Evolutionary conservation across 257 asterid genomes (phyloP).

Genomic region (Lavandula angustifolia): DNA sequence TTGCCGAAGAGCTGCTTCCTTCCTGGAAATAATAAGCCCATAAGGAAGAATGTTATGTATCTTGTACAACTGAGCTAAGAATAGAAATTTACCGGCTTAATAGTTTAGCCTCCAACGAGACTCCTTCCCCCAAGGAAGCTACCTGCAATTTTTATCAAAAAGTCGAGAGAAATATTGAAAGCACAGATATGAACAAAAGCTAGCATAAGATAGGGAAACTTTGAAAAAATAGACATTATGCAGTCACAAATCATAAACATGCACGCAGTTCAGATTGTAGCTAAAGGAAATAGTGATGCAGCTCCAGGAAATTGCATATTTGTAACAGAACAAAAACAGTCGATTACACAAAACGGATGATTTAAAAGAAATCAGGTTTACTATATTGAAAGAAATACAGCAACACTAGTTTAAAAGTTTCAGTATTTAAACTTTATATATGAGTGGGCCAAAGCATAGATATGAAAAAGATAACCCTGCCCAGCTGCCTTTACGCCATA

Average conservation of each 20-base stretch:
- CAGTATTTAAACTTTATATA: neutral
- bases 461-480: too few relatives aligned
- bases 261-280: slow-evolving; percentile 13
- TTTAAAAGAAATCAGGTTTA: slow-evolving; percentile 18
- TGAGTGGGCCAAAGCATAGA: too few relatives aligned
- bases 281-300: slow-evolving; percentile 14
- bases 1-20: slow-evolving; percentile 95
- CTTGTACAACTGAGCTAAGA: slow-evolving; percentile 9
- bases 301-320: slow-evolving; percentile 22
- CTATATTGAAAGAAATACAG: neutral
- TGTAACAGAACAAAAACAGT: neutral
- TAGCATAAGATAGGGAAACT: slow-evolving; percentile 19
- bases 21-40: slow-evolving; percentile 61
- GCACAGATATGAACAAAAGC: slow-evolving; percentile 26
- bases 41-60: slow-evolving; percentile 40
- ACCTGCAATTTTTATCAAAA: slow-evolving; percentile 52
- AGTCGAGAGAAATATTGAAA: slow-evolving; percentile 9
- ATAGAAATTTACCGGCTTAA: slow-evolving; percentile 64
- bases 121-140: slow-evolving; percentile 96
- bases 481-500: too few relatives aligned
- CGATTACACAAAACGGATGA: neutral
- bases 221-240: slow-evolving; percentile 9
- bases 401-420: neutral
- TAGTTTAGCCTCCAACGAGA: slow-evolving; percentile 92
- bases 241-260: slow-evolving; percentile 7